phyloP scores from a whole-genome alignment of 2,329 filamentous ascomycete species.

The Penicillium sumatraense region DNA sequence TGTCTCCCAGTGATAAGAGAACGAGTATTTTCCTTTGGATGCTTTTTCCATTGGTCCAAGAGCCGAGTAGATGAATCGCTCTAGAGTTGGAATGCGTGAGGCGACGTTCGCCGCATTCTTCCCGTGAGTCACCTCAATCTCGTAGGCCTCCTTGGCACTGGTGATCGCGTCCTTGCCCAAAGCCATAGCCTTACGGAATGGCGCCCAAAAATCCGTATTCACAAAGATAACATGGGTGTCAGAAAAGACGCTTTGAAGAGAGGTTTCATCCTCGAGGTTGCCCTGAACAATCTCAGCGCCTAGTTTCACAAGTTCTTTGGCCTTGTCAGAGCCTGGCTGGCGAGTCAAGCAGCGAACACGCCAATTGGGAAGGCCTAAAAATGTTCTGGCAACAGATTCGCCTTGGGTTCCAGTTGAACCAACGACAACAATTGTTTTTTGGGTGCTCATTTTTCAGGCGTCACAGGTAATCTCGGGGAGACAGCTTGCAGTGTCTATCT shows the following conservation, averaged over 20 bases:
- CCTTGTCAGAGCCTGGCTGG: conserved; percentile 27
- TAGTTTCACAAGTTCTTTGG: conserved; percentile 22
- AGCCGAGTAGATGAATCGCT: conserved; percentile 57
- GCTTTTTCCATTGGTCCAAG: conserved; percentile 55
- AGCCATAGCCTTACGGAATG: conserved; percentile 46
- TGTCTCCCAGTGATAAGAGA: conserved; percentile 55
- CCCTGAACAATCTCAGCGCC: conserved; percentile 37
- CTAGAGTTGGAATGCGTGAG: conserved; percentile 47
- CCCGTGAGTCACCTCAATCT: conserved; percentile 57
- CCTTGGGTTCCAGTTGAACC: conserved; percentile 43
- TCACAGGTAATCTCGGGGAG: too few relatives aligned
- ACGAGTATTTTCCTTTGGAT: conserved; percentile 51
- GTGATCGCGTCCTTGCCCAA: neutral
- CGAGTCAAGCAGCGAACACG: conserved; percentile 39
- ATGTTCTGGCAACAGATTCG: conserved; percentile 32
- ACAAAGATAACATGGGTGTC: conserved; percentile 59
- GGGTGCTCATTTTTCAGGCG: conserved; percentile 18
- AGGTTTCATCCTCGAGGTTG: conserved; percentile 32
- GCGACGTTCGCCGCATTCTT: conserved; percentile 62
- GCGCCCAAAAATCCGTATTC: conserved; percentile 61
- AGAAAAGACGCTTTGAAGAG: conserved; percentile 35
- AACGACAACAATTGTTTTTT: conserved; percentile 45
- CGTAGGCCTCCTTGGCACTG: conserved; percentile 41
- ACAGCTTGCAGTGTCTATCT: too few relatives aligned
- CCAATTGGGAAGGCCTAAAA: conserved; percentile 32